Evolutionary conservation across 169 alveolate species (phyloP).

Genomic region (Cryptosporidium xiaoi): DNA sequence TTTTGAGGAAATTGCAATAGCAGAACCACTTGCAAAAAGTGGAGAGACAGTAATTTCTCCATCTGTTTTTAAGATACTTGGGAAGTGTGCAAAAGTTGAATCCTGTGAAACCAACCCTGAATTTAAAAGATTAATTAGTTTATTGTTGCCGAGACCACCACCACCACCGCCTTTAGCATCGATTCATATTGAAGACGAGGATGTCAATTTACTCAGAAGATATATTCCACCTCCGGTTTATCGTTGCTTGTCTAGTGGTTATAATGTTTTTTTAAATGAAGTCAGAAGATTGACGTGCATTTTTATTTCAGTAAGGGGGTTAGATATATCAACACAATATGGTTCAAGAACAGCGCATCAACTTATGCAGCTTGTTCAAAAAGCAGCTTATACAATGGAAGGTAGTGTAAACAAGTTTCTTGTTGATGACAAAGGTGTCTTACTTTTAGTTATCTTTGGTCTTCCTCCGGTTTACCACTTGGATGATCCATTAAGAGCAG

Average conservation of each 20-base stretch:
- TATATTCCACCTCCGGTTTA: conserved; percentile 84
- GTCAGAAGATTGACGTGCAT: conserved; percentile 83
- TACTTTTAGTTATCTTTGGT: conserved; percentile 83
- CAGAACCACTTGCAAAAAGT: conserved; percentile 83
- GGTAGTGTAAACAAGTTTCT: conserved; percentile 85
- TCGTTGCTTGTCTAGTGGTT: conserved; percentile 79
- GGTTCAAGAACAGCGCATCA: conserved; percentile 78
- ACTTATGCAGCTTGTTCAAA: conserved; percentile 78
- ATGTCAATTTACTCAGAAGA: conserved; percentile 76
- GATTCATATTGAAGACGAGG: conserved; percentile 75
- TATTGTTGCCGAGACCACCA: conserved; percentile 68
- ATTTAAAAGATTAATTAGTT: conserved; percentile 34
- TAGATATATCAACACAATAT: conserved; percentile 79
- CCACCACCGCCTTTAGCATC: conserved; percentile 73
- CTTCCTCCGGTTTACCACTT: conserved; percentile 87
- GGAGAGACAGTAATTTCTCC: conserved; percentile 85
- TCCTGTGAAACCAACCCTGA: conserved; percentile 73
- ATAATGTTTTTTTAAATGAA: conserved; percentile 83
- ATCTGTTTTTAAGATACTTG: conserved; percentile 73
- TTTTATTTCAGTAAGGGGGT: conserved; percentile 82
- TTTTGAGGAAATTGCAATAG: conserved; percentile 82
- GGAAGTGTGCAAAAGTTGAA: conserved; percentile 65
- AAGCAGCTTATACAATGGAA: conserved; percentile 79
- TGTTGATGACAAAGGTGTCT: conserved; percentile 86
- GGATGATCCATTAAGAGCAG: conserved; percentile 86